Evolutionary conservation across 2,329 filamentous ascomycete species (phyloP).

Genomic region (Colletotrichum graminicola): DNA sequence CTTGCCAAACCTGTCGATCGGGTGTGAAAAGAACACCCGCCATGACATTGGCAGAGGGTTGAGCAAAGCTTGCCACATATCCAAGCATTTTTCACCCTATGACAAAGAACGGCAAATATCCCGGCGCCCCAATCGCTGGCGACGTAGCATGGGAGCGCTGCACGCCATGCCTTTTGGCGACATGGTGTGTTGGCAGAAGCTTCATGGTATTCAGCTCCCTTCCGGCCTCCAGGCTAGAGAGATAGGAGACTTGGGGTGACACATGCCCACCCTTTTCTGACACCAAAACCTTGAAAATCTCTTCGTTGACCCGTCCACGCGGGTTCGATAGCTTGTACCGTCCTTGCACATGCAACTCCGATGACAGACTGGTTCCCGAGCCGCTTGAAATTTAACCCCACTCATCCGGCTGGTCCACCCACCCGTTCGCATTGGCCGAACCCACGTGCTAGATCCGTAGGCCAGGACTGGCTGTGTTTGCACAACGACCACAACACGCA

Average conservation of each 20-base stretch:
- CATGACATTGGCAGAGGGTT: constrained; percentile 14
- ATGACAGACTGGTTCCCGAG: constrained; percentile 9
- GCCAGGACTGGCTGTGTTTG: constrained; percentile 26
- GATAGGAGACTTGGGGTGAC: background rate
- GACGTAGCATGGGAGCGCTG: constrained; percentile 9
- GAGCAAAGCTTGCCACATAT: constrained; percentile 27
- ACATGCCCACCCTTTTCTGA: background rate
- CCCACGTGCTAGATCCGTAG: constrained; percentile 39
- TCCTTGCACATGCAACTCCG: constrained; percentile 8
- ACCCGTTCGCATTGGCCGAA: constrained; percentile 19
- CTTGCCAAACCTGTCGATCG: constrained; percentile 21
- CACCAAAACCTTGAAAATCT: background rate
- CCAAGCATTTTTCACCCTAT: constrained; percentile 18
- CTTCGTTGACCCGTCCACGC: constrained; percentile 13
- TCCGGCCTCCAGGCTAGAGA: background rate
- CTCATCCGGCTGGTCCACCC: constrained; percentile 21
- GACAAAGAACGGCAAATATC: constrained; percentile 35
- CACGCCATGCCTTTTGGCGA: constrained; percentile 12
- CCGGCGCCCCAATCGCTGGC: constrained; percentile 13
- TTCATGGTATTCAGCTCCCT: constrained; percentile 8
- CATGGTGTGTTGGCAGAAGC: constrained; percentile 25
- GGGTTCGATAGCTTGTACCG: background rate
- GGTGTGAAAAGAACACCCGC: background rate
- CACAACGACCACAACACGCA: background rate
- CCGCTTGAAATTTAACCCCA: constrained; percentile 1